Evolutionary conservation across 2,329 filamentous ascomycete genomes (phyloP), one percentile per base, ranked within the genome.

Genomic region (Aotearoamyces nothofagi): DNA sequence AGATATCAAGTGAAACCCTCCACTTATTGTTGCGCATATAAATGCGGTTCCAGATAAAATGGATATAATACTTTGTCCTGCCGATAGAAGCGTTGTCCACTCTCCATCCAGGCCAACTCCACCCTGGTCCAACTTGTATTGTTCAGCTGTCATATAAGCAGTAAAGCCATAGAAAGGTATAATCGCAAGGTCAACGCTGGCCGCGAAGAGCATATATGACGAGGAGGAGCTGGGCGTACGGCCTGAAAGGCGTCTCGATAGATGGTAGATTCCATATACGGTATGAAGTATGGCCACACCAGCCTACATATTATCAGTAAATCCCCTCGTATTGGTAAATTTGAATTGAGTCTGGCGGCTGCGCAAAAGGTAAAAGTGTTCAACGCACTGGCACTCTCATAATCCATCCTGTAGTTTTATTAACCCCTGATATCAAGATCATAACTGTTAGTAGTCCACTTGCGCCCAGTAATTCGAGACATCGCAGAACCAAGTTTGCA

Each of bases 161-260:
- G 64, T 64, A 36, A 69, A 75, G 5, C 58, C 58, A 43, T 69
- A 77, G 20, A 75, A 54, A 6, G 65, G 60, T 15, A 67, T 40
- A 24, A 66, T 53, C 8, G 55, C 56, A 9, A 71, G 45, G 50
- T 96, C 87, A 23, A 78, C 67, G 24, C 83, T 56, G 8, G 69
- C 63, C 3, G 84, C 72, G 50, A 94, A 96, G 33, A 90, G 56
- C 53, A 92, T 83, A 53, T 96, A 96, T 38, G 82, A 87, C 9
- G 82, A 76, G 11, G 83, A 81, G 13, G 82, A 92, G 3, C 63
- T 76, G 0, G 87, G 75, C 1, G 84, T 73, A 29, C 84, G 72
- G 24, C 63, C 68, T 26, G 70, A 71, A 1, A 80, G 67, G 20
- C 75, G 69, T 17, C 80, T 70, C 9, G 69, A 61, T 22, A 92